Conservation (phyloP, 768 basidiomycete species). For the Lactarius akahatsu region DNA sequence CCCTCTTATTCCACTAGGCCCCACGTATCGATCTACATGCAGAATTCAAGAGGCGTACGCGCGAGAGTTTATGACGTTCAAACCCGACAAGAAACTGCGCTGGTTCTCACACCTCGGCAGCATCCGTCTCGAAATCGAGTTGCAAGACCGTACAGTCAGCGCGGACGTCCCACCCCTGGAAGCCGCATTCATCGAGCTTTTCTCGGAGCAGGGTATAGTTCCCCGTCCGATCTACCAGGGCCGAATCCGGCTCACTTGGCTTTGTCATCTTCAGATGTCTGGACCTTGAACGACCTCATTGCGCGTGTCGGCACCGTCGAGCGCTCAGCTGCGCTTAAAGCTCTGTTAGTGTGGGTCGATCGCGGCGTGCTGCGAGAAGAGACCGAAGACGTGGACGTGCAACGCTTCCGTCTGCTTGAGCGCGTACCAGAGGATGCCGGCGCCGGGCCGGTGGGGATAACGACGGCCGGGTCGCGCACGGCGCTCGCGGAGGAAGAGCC, state of each 20-base stretch:
- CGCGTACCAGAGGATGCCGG: slow-evolving; percentile 46
- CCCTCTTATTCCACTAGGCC: background rate
- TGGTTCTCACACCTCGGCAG: slow-evolving; percentile 92
- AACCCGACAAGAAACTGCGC: slow-evolving; percentile 87
- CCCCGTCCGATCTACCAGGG: background rate
- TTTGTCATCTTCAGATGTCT: slow-evolving; percentile 50
- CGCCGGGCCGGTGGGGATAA: slow-evolving; percentile 4
- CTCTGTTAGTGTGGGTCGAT: slow-evolving; percentile 80
- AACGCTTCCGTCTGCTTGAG: slow-evolving; percentile 63
- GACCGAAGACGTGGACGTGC: slow-evolving; percentile 39
- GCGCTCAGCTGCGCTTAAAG: slow-evolving; percentile 62
- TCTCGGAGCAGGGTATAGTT: slow-evolving; percentile 62
- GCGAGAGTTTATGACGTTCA: slow-evolving; percentile 74
- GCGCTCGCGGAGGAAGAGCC: slow-evolving; percentile 46
- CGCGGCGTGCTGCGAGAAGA: slow-evolving; percentile 77
- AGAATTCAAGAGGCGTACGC: slow-evolving; percentile 79
- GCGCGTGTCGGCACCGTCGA: slow-evolving; percentile 64
- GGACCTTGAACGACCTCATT: slow-evolving; percentile 71
- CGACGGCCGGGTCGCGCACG: slow-evolving; percentile 16
- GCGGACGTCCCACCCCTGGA: slow-evolving; percentile 84
- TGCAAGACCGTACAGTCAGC: slow-evolving; percentile 75
- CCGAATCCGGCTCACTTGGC: background rate
- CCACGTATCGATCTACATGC: slow-evolving; percentile 17
- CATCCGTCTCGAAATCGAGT: slow-evolving; percentile 73
- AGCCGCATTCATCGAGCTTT: slow-evolving; percentile 87